phyloP scores from a whole-genome alignment of 768 basidiomycete species.

The Agrocybe praecox region DNA sequence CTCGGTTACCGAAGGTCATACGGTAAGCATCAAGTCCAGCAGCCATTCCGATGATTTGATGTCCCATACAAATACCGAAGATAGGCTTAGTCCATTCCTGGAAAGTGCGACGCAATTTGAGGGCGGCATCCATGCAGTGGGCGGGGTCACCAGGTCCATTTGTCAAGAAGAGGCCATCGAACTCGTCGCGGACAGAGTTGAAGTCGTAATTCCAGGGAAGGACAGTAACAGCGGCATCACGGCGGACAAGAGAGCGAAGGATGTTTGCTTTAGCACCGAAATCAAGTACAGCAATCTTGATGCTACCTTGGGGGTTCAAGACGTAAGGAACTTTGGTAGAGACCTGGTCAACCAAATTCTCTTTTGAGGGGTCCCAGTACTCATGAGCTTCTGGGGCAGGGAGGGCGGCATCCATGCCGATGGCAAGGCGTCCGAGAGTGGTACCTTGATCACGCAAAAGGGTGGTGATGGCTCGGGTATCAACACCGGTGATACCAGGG shows the following conservation, averaged over 20 bases:
- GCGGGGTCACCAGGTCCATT: conserved; percentile 97
- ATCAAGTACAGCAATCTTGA: conserved; percentile 94
- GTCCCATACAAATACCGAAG: conserved; percentile 99
- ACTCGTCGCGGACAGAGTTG: conserved; percentile 86
- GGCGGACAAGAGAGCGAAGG: conserved; percentile 85
- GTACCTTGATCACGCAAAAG: conserved; percentile 96
- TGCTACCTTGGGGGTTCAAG: conserved; percentile 84
- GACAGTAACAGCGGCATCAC: conserved; percentile 92
- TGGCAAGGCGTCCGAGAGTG: conserved; percentile 87
- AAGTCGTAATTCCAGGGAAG: conserved; percentile 99
- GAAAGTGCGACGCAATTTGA: conserved; percentile 80
- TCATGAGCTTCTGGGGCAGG: conserved; percentile 64
- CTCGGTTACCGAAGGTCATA: conserved; percentile 99
- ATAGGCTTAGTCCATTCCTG: conserved; percentile 91
- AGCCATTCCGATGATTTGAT: conserved; percentile 97
- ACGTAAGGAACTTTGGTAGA: conserved; percentile 86
- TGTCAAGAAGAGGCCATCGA: conserved; percentile 92
- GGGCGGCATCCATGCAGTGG: conserved; percentile 84
- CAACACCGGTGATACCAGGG: conserved; percentile 95
- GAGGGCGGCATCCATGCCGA: conserved; percentile 71
- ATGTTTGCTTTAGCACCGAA: conserved; percentile 99
- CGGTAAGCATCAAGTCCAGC: conserved; percentile 96
- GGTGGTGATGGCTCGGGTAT: conserved; percentile 94
- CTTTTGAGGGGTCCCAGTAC: conserved; percentile 90
- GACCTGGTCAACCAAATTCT: conserved; percentile 93